Base-by-base conservation (phyloP, 2,329 filamentous ascomycete species). In the Colletotrichum truncatum region DNA sequence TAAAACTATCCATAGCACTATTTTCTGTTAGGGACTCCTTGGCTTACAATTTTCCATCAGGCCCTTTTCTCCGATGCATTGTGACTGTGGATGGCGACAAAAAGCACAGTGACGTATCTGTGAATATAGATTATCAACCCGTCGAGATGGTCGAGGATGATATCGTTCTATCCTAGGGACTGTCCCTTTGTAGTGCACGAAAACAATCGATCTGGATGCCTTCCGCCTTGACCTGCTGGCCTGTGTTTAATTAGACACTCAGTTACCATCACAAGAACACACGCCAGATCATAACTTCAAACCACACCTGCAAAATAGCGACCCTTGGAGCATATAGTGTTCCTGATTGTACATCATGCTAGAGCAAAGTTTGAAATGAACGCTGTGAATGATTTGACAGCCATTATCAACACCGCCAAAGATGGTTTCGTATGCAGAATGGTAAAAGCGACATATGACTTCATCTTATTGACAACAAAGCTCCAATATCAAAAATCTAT, bases 151-250 rank as follows among this genome's bases (percentile, higher is more conserved):
- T 61, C 56, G 9, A 69, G 56, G 6, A 69, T 62, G 9, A 57
- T 64, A 25, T 69, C 66, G 18, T 69, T 62, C 67, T 66, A 68
- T 21, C 16, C 16, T 34, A 56, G 16, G 67, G 67, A n/a, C 69
- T 59, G 3, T 66, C 30, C 4, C 39, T 41, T 46, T 48, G 41
- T 4, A 57, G 54, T 8, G 18, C 10, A 14, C 48, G 46, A 28
- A 21, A 57, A 21, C 10, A 21, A 3, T 57, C 41, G 12, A 57
- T 30, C 6, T 12, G 12, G 18, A 26, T 56, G 18, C 53, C 53
- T 6, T 56, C 45, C 18, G 45, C 36, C 23, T 14, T 56, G 10
- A 28, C 53, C 6, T 36, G 45, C 4, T 46, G 53, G 8, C 53
- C 53, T 56, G 6, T 9, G 6, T 25, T 9, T 62, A 46, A 53